Evolutionary conservation across 2,329 filamentous ascomycete species (phyloP), one percentile per base, ranked within the genome.

Genomic region (Ceratocystis variospora): DNA sequence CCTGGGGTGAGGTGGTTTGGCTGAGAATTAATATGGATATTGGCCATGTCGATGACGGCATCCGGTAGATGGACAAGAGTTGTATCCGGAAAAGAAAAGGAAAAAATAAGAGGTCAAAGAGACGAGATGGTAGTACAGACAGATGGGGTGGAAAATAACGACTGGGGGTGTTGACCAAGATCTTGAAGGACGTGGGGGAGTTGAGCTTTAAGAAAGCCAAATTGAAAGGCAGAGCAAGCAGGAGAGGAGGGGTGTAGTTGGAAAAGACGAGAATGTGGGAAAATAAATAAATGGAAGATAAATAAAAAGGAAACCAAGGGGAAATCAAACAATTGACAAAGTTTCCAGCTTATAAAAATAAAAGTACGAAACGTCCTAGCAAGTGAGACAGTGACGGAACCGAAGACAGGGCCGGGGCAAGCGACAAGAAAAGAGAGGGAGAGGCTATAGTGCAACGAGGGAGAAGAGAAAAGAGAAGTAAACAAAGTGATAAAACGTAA

Each of bases 31-130:
- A 46, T 41, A 48, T 53, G 28, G 41, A 48, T 31, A 44, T 62
- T 62, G 37, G 61, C 41, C 41, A 46, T 62, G 15, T n/a, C 22
- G 59, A 45, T 62, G 59, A 62, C 33, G 61, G 61, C 55, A 59
- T 59, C 28, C 31, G 55, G 28, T n/a, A 37, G 28, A 59, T 15
- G 8, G 28, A 31, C 25, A n/a, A 59, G 15, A 59, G 55, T 8
- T 44, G 33, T 12, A 22, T 7, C 3, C 2, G n/a, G 44, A 62
- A 17, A 46, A 46, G 33, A 17, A 62, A 62, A 28, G 31, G 17
- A 62, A 62, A 62, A 44, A 22, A 62, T 31, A n/a, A 59, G 55
- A 59, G 28, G 55, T 37, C 25, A 59, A 59, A 59, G 55, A 59
- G 31, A n/a, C 15, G 55, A 59, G 19, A 6, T 59, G 55, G 55